These are phyloP conservation scores for Taiozyma onychis DNA, from an alignment of 1,139 yeast species.

Conservation along the genomic window DNA sequence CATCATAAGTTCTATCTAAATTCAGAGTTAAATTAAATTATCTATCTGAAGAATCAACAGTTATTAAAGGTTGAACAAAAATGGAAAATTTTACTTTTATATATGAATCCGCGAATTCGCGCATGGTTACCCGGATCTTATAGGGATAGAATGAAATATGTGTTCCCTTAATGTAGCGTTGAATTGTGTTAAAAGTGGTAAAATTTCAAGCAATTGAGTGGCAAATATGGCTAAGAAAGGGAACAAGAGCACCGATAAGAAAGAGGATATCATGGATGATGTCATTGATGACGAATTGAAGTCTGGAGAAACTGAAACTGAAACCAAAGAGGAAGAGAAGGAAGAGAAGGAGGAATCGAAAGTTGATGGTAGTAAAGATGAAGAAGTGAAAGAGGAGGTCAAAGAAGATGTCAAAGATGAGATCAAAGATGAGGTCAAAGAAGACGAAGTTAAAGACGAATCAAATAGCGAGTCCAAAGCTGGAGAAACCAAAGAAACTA, in stretches of 20 bases:
- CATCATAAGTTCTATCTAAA: conserved; percentile 52
- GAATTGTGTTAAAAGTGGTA: neutral
- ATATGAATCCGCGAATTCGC: neutral
- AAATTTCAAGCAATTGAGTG: neutral
- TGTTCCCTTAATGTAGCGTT: neutral
- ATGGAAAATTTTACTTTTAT: neutral
- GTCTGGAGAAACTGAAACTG: conserved; percentile 8
- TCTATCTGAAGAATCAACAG: conserved; percentile 17
- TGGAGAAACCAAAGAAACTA: conserved; percentile 1
- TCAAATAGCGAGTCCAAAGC: neutral
- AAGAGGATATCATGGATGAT: conserved; percentile 1
- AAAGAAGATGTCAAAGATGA: conserved; percentile 4
- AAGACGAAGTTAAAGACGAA: conserved; percentile 1
- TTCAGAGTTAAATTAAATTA: conserved; percentile 38
- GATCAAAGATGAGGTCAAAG: conserved; percentile 2
- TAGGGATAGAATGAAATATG: too few species aligned
- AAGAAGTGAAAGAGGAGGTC: neutral
- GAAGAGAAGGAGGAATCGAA: conserved; percentile 3
- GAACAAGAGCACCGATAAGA: neutral
- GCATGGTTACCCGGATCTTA: neutral
- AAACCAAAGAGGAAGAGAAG: conserved; percentile 4
- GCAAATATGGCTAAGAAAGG: neutral
- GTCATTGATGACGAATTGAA: conserved; percentile 2
- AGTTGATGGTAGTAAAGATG: neutral
- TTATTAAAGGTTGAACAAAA: too few species aligned